Evolutionary conservation across 1,284 basidiomycete genomes (phyloP).

Genomic region (Pseudozyma flocculosa): DNA sequence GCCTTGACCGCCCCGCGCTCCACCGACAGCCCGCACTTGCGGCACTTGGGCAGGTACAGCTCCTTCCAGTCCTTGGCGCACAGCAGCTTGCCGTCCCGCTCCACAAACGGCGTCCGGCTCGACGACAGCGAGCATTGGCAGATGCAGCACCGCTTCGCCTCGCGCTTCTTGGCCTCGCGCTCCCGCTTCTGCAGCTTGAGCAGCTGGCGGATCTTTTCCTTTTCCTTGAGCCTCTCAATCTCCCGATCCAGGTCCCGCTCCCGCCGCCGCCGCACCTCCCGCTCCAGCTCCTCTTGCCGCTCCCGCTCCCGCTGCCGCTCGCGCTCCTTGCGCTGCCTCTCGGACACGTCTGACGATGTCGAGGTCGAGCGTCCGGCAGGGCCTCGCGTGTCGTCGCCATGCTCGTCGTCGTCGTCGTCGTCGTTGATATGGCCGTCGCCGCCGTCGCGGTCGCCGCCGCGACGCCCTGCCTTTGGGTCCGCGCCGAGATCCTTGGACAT

Average conservation of each 20-base stretch:
- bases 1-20: constrained; percentile 43
- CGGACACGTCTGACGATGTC: too few species aligned
- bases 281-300: constrained; percentile 3
- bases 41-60: constrained; percentile 46
- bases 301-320: constrained; percentile 1
- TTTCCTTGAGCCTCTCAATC: constrained; percentile 23
- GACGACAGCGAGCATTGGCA: constrained; percentile 41
- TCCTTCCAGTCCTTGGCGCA: constrained; percentile 46
- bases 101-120: constrained; percentile 36
- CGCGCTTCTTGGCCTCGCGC: constrained; percentile 20
- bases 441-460: too few species aligned
- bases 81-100: constrained; percentile 40
- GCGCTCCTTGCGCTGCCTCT: too few species aligned
- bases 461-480: too few species aligned
- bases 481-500: constrained; percentile 11
- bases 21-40: constrained; percentile 38
- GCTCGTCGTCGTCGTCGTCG: too few species aligned
- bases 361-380: too few species aligned
- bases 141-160: constrained; percentile 29
- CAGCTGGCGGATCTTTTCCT: constrained; percentile 19
- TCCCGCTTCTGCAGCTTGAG: constrained; percentile 21
- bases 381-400: too few species aligned
- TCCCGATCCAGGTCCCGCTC: constrained; percentile 17
- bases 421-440: too few species aligned
- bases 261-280: too few species aligned